Percentiles rank a stretch among this genome's conserved stretches.
phyloP scores from a whole-genome alignment of 225 moss, liverwort and hornwort species.

The Sphagnum tenellum region DNA sequence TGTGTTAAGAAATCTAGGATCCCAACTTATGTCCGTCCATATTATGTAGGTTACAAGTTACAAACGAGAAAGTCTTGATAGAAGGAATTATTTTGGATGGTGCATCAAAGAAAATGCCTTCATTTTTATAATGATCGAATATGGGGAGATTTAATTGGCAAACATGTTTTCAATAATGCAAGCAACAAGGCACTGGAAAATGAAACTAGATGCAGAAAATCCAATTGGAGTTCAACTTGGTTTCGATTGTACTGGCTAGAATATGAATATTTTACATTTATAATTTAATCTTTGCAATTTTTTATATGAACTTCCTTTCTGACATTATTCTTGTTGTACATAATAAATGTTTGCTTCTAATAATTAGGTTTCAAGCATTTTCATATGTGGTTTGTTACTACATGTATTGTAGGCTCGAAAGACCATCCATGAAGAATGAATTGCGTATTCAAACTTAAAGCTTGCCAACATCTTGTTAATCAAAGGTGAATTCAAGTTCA shows the following conservation, averaged over 20 bases:
- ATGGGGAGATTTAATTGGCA: constrained; percentile 86
- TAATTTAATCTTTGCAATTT: background rate
- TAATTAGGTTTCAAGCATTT: too few species aligned
- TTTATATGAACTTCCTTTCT: background rate
- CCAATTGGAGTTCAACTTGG: constrained; percentile 72
- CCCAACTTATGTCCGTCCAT: background rate
- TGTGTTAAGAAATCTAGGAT: background rate
- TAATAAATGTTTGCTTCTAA: too few species aligned
- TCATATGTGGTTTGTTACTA: constrained; percentile 13
- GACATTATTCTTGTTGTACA: too few species aligned
- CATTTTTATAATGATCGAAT: constrained; percentile 92
- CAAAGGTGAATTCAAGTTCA: constrained; percentile 88
- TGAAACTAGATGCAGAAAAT: constrained; percentile 17
- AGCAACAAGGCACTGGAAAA: constrained; percentile 33
- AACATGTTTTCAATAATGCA: constrained; percentile 76
- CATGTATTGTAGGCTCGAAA: constrained; percentile 82
- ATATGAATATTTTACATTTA: background rate
- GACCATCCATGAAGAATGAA: constrained; percentile 92
- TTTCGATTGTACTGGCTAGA: constrained; percentile 96
- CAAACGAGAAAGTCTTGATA: constrained; percentile 62
- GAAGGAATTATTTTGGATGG: constrained; percentile 29
- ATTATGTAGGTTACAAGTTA: constrained; percentile 32
- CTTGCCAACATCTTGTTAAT: constrained; percentile 97
- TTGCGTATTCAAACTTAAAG: constrained; percentile 96
- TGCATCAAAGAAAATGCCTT: constrained; percentile 68